Base-by-base conservation (phyloP, 805 yeast genomes). In the Starmerella asiatica region DNA sequence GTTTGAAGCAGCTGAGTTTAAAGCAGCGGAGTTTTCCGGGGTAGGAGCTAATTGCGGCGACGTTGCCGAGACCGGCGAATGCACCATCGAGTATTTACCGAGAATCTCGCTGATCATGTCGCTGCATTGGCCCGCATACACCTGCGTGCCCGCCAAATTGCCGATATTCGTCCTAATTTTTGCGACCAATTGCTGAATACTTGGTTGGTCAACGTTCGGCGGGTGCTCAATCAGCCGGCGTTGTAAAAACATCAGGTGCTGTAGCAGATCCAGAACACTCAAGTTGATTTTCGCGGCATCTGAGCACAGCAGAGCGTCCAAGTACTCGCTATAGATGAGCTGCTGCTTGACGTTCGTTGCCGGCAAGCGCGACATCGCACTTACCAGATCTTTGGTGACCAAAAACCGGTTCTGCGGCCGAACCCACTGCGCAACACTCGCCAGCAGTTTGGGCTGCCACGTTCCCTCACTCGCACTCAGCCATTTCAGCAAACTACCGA, bases 221-320 rank as follows among this genome's bases (percentile, higher is more conserved):
- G 44, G 47, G 5, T 37, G 15, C 33, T 19, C 42, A 9, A 39
- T 42, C 17, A 52, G 33, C 16, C 47, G 43, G 27, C 56, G 56
- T 46, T 58, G 61, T 21, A 56, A 47, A 9, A 45, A 29, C 26
- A 58, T 46, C 17, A 61, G 49, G 2, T 50, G 73, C 45, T 76
- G 73, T 55, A 80, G 67, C 29, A 81, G 70, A 56, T 86, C 97
- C 29, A 84, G 66, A 5, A 85, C 80, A 9, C 94, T 79, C 33
- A 91, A 63, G 0, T 96, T 96, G 45, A 85, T 78, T 68, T 88
- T 73, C 56, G 79, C 83, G 31, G 83, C 83, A 29, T 76, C 76
- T 0, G 46, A 37, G 18, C 34, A 15, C 8, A 49, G 41, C 36
- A 47, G 38, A 3, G 39, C 38, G 11, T 37, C 26, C 20, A 47